Evolutionary conservation across 1,139 yeast species (phyloP).

Genomic region (Spathaspora sp.): DNA sequence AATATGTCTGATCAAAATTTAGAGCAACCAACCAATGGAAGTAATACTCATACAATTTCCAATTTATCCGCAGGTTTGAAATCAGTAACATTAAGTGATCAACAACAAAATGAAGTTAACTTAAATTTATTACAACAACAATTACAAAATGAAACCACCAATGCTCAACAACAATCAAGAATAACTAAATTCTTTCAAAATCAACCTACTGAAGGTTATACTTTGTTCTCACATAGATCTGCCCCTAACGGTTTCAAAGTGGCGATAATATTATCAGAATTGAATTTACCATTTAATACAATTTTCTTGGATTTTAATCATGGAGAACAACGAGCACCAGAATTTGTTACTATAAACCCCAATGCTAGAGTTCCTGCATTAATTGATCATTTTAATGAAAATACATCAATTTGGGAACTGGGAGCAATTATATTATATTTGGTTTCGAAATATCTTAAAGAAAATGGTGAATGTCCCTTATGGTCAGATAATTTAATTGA

Average conservation of each 20-base stretch:
- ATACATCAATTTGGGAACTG: constrained; percentile 88
- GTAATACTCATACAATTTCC: constrained; percentile 30
- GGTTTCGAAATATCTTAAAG: constrained; percentile 66
- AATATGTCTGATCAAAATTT: constrained; percentile 9
- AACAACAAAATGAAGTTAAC: constrained; percentile 43
- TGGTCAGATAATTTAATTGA: constrained; percentile 82
- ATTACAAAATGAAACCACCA: constrained; percentile 37
- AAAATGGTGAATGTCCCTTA: constrained; percentile 68
- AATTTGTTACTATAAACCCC: constrained; percentile 87
- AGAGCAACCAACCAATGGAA: constrained; percentile 9
- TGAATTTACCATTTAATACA: constrained; percentile 77
- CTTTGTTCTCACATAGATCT: constrained; percentile 84
- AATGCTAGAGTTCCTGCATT: constrained; percentile 94
- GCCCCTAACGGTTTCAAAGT: constrained; percentile 98
- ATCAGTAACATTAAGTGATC: constrained; percentile 42
- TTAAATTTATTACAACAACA: constrained; percentile 43
- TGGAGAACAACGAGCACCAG: constrained; percentile 93
- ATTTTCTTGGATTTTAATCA: constrained; percentile 83
- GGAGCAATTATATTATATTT: constrained; percentile 86
- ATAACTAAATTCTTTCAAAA: constrained; percentile 74
- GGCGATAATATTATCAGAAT: constrained; percentile 84
- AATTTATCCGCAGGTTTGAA: constrained; percentile 53
- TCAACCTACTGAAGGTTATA: constrained; percentile 81
- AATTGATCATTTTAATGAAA: constrained; percentile 80
- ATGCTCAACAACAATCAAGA: constrained; percentile 47